Percentiles rank a stretch among this genome's conserved stretches.
Evolutionary conservation across 2,329 filamentous ascomycete genomes (phyloP).

Genomic region (Huntiella savannae): DNA sequence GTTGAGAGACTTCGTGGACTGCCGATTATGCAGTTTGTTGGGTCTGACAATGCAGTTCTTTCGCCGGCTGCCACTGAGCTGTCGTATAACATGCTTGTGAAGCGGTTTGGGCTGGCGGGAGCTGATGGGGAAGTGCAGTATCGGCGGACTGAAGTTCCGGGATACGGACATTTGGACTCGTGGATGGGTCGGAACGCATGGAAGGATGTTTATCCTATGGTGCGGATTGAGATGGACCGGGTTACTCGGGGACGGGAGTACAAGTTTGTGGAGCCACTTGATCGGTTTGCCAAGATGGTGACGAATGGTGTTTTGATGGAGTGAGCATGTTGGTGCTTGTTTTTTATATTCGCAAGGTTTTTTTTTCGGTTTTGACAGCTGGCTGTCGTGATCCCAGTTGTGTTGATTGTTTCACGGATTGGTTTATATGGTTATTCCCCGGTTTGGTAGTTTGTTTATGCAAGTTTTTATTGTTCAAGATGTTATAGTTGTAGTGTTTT

Average conservation of each 20-base stretch:
- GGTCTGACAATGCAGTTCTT: conserved; percentile 36
- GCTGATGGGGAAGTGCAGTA: conserved; percentile 24
- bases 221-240: conserved; percentile 34
- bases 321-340: conserved; percentile 12
- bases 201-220: conserved; percentile 38
- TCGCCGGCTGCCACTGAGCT: conserved; percentile 32
- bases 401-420: conserved; percentile 3
- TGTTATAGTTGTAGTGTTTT: conserved; percentile 17
- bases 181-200: conserved; percentile 43
- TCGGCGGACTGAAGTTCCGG: conserved; percentile 31
- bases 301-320: conserved; percentile 22
- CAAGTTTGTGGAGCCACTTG: conserved; percentile 24
- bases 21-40: conserved; percentile 36
- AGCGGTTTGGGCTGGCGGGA: conserved; percentile 26
- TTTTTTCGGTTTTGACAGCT: background rate
- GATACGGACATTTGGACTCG: conserved; percentile 41
- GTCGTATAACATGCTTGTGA: conserved; percentile 33
- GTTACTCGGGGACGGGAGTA: conserved; percentile 26
- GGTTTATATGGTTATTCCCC: background rate
- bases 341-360: background rate
- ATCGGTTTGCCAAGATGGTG: conserved; percentile 24
- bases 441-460: background rate
- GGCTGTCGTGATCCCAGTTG: background rate
- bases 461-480: background rate
- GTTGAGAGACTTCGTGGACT: conserved; percentile 30